Evolutionary conservation across 2,329 filamentous ascomycete genomes (phyloP).

Genomic region (Diaporthe destruens): DNA sequence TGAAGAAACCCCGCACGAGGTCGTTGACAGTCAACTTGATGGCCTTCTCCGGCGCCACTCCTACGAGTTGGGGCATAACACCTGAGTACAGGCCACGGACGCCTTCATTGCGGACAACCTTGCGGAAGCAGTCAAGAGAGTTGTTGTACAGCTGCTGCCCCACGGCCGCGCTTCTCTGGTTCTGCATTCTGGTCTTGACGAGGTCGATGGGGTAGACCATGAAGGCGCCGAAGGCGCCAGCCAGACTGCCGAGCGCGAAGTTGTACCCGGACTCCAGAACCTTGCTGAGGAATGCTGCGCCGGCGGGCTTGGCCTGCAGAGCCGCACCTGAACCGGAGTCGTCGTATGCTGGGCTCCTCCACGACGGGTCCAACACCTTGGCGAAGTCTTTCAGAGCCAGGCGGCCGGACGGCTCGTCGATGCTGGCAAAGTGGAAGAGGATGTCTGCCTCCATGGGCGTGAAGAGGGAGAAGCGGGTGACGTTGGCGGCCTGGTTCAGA

Average conservation of each 20-base stretch:
- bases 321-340: slow-evolving; percentile 55
- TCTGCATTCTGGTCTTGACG: slow-evolving; percentile 98
- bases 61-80: slow-evolving; percentile 93
- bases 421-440: slow-evolving; percentile 95
- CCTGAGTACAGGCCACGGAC: slow-evolving; percentile 92
- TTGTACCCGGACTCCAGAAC: slow-evolving; percentile 86
- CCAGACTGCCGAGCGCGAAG: slow-evolving; percentile 88
- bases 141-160: slow-evolving; percentile 96
- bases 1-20: slow-evolving; percentile 82
- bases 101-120: slow-evolving; percentile 94
- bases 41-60: slow-evolving; percentile 98
- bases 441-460: slow-evolving; percentile 99
- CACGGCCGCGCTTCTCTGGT: slow-evolving; percentile 86
- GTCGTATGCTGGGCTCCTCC: slow-evolving; percentile 75
- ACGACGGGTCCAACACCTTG: slow-evolving; percentile 94
- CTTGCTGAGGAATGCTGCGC: slow-evolving; percentile 70
- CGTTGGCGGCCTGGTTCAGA: slow-evolving; percentile 89
- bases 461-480: slow-evolving; percentile 94
- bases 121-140: slow-evolving; percentile 93
- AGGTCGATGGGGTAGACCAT: slow-evolving; percentile 99
- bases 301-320: slow-evolving; percentile 64
- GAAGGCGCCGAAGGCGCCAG: slow-evolving; percentile 97
- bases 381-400: slow-evolving; percentile 88
- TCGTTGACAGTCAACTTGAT: slow-evolving; percentile 99
- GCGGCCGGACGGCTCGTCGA: slow-evolving; percentile 89